Evolutionary conservation across 306 rosid genomes (phyloP).

Genomic region (Vicia sativa): DNA sequence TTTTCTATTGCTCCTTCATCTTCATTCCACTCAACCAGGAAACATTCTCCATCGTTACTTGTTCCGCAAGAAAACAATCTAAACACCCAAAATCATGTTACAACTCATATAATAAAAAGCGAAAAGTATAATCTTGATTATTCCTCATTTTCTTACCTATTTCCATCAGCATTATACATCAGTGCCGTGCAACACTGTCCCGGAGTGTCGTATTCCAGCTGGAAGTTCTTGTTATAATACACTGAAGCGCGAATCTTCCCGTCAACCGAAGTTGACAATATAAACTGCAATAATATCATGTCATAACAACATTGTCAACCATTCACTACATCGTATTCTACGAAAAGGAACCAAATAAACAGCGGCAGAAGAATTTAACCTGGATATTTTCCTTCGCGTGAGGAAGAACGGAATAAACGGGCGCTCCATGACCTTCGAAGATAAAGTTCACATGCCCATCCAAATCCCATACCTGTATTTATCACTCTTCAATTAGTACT

Average conservation of each 20-base stretch:
- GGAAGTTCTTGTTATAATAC: slow-evolving; percentile 59
- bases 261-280: slow-evolving; percentile 71
- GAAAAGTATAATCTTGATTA: background rate
- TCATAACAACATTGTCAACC: slow-evolving; percentile 15
- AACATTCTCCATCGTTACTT: slow-evolving; percentile 72
- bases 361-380: slow-evolving; percentile 43
- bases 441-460: slow-evolving; percentile 54
- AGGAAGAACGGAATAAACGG: slow-evolving; percentile 77
- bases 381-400: slow-evolving; percentile 67
- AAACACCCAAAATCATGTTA: background rate
- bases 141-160: slow-evolving; percentile 54
- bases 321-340: slow-evolving; percentile 8
- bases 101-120: slow-evolving; percentile 8
- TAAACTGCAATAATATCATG: slow-evolving; percentile 51
- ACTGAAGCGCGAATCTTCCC: slow-evolving; percentile 86
- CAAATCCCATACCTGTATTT: slow-evolving; percentile 80
- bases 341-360: background rate
- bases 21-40: slow-evolving; percentile 87
- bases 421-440: slow-evolving; percentile 80
- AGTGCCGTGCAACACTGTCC: slow-evolving; percentile 71
- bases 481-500: slow-evolving; percentile 5
- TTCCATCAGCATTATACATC: slow-evolving; percentile 75
- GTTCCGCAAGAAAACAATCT: slow-evolving; percentile 93
- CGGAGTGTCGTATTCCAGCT: slow-evolving; percentile 76
- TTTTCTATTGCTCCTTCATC: slow-evolving; percentile 66